Percentiles rank a stretch among this genome's conserved stretches.
These are phyloP conservation scores for Xeromyces bisporus DNA, from an alignment of 495 filamentous ascomycete genomes.

Conservation along the genomic window DNA sequence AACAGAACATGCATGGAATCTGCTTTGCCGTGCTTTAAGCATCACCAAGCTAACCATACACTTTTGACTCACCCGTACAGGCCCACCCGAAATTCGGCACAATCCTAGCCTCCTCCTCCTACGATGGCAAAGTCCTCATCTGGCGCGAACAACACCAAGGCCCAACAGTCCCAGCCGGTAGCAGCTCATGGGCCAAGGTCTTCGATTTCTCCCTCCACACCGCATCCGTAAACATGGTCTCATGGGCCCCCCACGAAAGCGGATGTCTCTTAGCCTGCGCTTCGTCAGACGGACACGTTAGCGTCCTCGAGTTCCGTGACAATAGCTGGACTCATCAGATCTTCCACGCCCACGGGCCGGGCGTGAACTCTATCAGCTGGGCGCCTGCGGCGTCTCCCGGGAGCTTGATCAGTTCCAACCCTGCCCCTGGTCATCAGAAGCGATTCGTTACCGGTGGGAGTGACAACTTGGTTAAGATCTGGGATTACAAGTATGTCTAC, in stretches of 20 bases:
- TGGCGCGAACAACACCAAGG: constrained; percentile 69
- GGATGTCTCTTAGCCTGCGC: constrained; percentile 92
- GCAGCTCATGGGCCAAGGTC: constrained; percentile 56
- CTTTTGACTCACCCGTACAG: constrained; percentile 16
- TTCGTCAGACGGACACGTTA: constrained; percentile 80
- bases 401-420: constrained; percentile 54
- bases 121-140: constrained; percentile 96
- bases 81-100: constrained; percentile 97
- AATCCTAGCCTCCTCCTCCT: constrained; percentile 84
- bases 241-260: constrained; percentile 91
- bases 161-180: constrained; percentile 25
- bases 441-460: constrained; percentile 87
- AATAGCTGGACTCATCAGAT: constrained; percentile 71
- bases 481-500: constrained; percentile 43
- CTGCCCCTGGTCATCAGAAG: constrained; percentile 41
- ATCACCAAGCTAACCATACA: constrained; percentile 8
- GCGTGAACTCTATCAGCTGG: constrained; percentile 92
- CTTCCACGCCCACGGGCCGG: constrained; percentile 81
- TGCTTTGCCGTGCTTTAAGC: too few relatives aligned
- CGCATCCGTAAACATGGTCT: constrained; percentile 86
- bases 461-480: constrained; percentile 85
- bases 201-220: constrained; percentile 85
- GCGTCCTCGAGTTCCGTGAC: constrained; percentile 89
- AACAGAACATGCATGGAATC: too few relatives aligned
- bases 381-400: constrained; percentile 70